These are phyloP conservation scores for Linnemannia schmuckeri DNA, from an alignment of 192 early-diverging fungal genomes.

Conservation along the genomic window DNA sequence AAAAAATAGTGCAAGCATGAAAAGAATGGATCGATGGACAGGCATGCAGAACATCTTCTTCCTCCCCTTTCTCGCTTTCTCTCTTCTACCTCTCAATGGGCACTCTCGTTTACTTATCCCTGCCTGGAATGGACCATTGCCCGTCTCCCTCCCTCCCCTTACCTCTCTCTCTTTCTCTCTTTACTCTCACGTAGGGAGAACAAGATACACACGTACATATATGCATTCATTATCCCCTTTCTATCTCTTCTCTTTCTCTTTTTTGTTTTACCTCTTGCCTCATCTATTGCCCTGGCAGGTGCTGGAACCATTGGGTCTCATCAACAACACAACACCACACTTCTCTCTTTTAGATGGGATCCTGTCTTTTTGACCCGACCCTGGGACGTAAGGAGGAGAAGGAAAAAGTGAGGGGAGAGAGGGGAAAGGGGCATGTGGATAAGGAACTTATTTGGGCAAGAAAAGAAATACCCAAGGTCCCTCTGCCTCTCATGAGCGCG, in stretches of 20 bases:
- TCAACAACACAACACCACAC: background rate
- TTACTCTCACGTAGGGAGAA: background rate
- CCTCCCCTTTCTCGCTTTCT: background rate
- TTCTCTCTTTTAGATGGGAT: conserved; percentile 1
- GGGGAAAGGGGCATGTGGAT: background rate
- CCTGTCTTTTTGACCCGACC: background rate
- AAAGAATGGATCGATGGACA: background rate
- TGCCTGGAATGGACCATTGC: conserved; percentile 14
- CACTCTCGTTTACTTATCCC: background rate
- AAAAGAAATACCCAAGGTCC: background rate
- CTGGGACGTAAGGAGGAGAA: background rate
- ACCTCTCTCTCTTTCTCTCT: background rate
- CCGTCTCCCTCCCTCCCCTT: background rate
- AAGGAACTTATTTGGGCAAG: background rate
- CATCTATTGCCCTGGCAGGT: background rate
- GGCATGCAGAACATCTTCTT: background rate
- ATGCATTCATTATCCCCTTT: background rate
- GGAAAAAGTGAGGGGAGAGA: background rate
- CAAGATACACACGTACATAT: background rate
- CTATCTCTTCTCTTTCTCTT: background rate
- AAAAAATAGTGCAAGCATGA: background rate
- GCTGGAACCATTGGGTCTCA: background rate
- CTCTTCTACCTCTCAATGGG: too few species aligned
- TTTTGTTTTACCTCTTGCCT: background rate
- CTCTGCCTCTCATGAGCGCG: background rate